phyloP scores from a whole-genome alignment of 306 rosid species.

The Cucumis cinereus region DNA sequence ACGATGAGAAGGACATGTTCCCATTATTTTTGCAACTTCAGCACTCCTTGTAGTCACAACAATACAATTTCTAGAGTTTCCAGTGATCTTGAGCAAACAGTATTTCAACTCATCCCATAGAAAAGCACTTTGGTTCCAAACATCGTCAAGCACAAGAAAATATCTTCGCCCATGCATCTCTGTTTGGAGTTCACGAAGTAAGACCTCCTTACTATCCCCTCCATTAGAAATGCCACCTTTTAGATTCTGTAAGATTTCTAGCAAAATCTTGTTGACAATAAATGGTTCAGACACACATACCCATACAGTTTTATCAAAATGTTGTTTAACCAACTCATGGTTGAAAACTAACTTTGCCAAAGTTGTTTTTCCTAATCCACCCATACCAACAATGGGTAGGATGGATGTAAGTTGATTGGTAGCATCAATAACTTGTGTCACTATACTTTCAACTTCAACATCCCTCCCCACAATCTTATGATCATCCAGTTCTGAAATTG shows the following conservation, averaged over 20 bases:
- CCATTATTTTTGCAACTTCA: not conserved
- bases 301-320: slow-evolving; percentile 10
- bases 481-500: not conserved
- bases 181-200: not conserved
- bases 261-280: not conserved
- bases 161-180: not conserved
- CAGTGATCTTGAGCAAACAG: not conserved
- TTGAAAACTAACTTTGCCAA: slow-evolving; percentile 6
- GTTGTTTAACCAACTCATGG: not conserved
- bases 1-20: not conserved
- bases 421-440: not conserved
- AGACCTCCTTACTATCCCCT: not conserved
- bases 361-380: slow-evolving; percentile 13
- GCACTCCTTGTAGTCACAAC: slow-evolving; percentile 1
- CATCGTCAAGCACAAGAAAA: slow-evolving; percentile 15
- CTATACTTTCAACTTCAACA: not conserved
- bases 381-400: slow-evolving; percentile 8
- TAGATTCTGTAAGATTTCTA: not conserved
- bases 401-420: not conserved
- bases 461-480: not conserved
- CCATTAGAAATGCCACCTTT: not conserved
- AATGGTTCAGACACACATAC: slow-evolving; percentile 10
- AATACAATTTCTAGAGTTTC: not conserved
- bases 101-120: not conserved
- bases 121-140: not conserved